Base-by-base conservation (phyloP, 176 grass and related monocot genomes). In the Juncus effusus region DNA sequence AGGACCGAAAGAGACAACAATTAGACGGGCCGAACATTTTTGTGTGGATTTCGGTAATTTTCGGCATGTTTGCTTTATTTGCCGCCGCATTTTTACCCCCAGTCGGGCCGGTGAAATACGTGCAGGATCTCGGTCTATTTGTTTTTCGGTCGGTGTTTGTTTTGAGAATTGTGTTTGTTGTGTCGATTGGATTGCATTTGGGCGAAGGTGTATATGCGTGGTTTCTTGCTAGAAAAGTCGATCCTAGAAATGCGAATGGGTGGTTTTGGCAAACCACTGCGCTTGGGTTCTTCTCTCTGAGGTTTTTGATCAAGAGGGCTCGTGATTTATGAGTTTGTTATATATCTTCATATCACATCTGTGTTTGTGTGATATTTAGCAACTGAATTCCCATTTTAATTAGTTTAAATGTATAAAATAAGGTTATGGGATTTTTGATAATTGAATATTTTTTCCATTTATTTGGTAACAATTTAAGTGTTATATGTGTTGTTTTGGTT, bases 11-110 rank as follows among this genome's bases (percentile, higher is more conserved):
- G 80, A 84, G 72, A 61, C 79, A 64, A 65, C 82, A 97, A 53
- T 44, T 97, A 36, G 94, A 99, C 62, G 88, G 88, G 0, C 94
- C 94, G 7, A 89, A 75, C 12, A 89, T 99, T 68, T 99, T 84
- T 59, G 14, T 42, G 10, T 87, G 85, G 94, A 16, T 93, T 4
- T 47, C 15, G 51, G 69, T 62, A 28, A 61, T 44, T 57, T 2
- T 80, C 4, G 88, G 94, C 65, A 78, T 89, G 73, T 44, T 83
- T 1, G 69, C 54, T 59, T 0, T 80, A 14, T 89, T 99, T 61
- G 76, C 54, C 16, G 88, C 76, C 4, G 82, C 83, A 59, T 93
- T 36, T 62, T 81, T 89, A 62, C 88, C 94, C 3, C 88, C 94
- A 2, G 13, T 80, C 2, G 79, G 88, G 5, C 94, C 80, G 0